A percentile compares a stretch with the other conserved stretches of the same genome.
phyloP scores from a whole-genome alignment of 2,329 filamentous ascomycete genomes.

The Diaporthe citriasiana region DNA sequence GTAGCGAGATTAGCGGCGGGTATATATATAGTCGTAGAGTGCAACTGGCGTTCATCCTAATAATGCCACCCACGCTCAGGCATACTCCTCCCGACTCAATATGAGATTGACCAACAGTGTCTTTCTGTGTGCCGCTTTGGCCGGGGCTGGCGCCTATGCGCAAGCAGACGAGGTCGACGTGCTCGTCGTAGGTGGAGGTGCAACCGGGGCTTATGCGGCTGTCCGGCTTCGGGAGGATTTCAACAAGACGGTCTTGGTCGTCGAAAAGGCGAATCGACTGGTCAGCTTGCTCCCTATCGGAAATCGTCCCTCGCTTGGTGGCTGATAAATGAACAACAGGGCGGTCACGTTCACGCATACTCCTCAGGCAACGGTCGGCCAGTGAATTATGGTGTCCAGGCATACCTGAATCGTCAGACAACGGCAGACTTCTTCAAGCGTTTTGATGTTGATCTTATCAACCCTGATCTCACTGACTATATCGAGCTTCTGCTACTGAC shows the following conservation, averaged over 20 bases:
- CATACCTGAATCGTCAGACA: conserved; percentile 50
- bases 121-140: conserved; percentile 7
- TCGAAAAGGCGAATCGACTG: conserved; percentile 40
- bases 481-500: conserved; percentile 21
- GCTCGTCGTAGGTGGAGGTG: conserved; percentile 45
- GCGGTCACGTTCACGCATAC: conserved; percentile 62
- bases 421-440: conserved; percentile 56
- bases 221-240: conserved; percentile 41
- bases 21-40: not conserved
- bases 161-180: conserved; percentile 41
- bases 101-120: not conserved
- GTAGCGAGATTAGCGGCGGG: not conserved
- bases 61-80: not conserved
- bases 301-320: not conserved
- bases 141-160: conserved; percentile 15
- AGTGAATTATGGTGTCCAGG: conserved; percentile 53
- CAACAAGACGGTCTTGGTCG: conserved; percentile 43
- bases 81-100: not conserved
- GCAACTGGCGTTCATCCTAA: not conserved
- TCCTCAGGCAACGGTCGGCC: conserved; percentile 50
- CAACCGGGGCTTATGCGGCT: conserved; percentile 44
- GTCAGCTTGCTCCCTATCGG: not conserved
- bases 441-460: conserved; percentile 53
- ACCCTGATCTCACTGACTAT: conserved; percentile 41
- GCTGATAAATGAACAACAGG: not conserved